These are phyloP conservation scores for Phyllachora maydis DNA, from an alignment of 2,329 filamentous ascomycete species.

Conservation along the genomic window DNA sequence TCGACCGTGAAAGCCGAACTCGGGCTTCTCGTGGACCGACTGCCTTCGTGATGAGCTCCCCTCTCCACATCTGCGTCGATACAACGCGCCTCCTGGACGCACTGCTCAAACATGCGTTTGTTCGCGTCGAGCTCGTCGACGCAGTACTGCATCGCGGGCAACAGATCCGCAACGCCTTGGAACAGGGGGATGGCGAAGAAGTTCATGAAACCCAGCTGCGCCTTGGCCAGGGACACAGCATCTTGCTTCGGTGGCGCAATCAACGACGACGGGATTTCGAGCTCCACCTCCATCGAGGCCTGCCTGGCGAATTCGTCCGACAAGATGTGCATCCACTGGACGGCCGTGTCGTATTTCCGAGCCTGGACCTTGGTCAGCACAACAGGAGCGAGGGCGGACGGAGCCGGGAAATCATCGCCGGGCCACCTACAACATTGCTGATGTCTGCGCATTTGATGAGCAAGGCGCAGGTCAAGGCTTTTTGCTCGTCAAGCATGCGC, in stretches of 20 bases:
- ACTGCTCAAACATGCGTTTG: conserved; percentile 49
- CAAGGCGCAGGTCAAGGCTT: conserved; percentile 66
- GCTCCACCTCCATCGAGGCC: conserved; percentile 73
- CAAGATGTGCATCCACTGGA: conserved; percentile 82
- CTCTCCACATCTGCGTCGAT: too few species aligned
- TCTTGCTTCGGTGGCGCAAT: conserved; percentile 74
- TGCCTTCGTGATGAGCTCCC: not conserved
- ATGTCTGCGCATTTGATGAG: conserved; percentile 98
- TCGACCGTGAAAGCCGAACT: too few species aligned
- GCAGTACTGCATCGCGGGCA: conserved; percentile 69
- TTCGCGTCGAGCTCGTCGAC: conserved; percentile 67
- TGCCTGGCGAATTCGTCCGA: conserved; percentile 91
- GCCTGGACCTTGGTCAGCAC: conserved; percentile 33
- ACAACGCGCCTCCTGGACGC: conserved; percentile 44
- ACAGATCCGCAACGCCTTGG: conserved; percentile 64
- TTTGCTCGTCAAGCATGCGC: conserved; percentile 55
- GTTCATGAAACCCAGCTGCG: conserved; percentile 92
- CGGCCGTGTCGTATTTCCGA: conserved; percentile 60
- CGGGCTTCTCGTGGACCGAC: conserved; percentile 20
- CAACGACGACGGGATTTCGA: conserved; percentile 73
- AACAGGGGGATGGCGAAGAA: conserved; percentile 88
- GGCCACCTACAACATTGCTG: conserved; percentile 70
- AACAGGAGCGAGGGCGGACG: too few species aligned
- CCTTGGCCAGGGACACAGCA: conserved; percentile 59
- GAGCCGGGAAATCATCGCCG: too few species aligned